Conservation (phyloP, 1,284 basidiomycete species). For the Cystobasidium slooffiae region DNA sequence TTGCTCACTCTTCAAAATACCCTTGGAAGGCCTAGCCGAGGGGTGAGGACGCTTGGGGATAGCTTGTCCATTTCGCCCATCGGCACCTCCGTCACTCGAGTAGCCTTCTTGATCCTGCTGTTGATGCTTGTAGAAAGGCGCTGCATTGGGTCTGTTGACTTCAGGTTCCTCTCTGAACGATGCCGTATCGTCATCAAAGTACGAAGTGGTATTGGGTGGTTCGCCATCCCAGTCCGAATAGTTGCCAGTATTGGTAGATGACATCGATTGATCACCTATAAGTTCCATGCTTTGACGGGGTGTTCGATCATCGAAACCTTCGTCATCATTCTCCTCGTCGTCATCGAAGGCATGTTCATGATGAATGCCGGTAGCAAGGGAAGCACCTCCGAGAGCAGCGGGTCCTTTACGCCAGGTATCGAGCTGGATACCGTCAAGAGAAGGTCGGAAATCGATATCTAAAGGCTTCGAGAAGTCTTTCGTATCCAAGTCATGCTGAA, state of each 20-base stretch:
- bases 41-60: conserved; percentile 65
- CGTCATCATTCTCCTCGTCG: conserved; percentile 24
- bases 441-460: conserved; percentile 33
- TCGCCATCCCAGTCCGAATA: conserved; percentile 60
- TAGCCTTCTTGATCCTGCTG: conserved; percentile 59
- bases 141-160: conserved; percentile 1
- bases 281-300: conserved; percentile 35
- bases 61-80: conserved; percentile 69
- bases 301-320: conserved; percentile 44
- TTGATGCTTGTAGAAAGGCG: conserved; percentile 39
- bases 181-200: conserved; percentile 65
- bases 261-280: conserved; percentile 18
- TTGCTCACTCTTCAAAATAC: conserved; percentile 84
- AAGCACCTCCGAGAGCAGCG: background rate
- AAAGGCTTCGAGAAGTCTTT: conserved; percentile 15
- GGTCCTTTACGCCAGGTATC: conserved; percentile 45
- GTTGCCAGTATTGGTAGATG: conserved; percentile 3
- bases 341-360: conserved; percentile 18
- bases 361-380: background rate
- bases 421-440: conserved; percentile 36
- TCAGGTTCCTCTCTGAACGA: conserved; percentile 35
- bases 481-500: conserved; percentile 13
- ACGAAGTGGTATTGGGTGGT: conserved; percentile 65
- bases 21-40: conserved; percentile 71
- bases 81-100: conserved; percentile 61